Conservation (phyloP, 192 early-diverging fungal species). For the Linnemannia schmuckeri region DNA sequence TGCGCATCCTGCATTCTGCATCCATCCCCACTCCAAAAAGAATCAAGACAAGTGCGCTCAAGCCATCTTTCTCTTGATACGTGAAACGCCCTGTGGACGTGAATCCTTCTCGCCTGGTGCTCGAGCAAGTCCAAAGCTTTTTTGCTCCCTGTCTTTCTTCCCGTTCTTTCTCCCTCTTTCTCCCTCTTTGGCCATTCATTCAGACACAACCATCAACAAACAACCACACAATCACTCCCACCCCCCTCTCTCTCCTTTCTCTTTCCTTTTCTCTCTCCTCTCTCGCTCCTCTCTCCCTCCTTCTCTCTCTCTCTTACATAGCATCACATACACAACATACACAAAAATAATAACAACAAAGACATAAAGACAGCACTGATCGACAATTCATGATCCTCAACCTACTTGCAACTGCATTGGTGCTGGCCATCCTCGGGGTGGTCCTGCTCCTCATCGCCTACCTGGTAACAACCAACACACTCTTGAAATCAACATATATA, state of each 20-base stretch:
- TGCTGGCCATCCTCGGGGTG: constrained; percentile 48
- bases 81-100: too few species aligned
- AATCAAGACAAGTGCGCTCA: background rate
- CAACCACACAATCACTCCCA: background rate
- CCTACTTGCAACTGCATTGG: constrained; percentile 38
- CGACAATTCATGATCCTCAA: constrained; percentile 28
- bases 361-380: background rate
- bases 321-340: too few species aligned
- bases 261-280: too few species aligned
- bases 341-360: too few species aligned
- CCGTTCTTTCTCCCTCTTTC: background rate
- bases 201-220: background rate
- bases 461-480: constrained; percentile 15
- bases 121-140: background rate
- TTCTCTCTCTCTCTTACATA: too few species aligned
- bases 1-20: too few species aligned
- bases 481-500: background rate
- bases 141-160: background rate
- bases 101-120: background rate
- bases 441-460: constrained; percentile 40
- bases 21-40: too few species aligned
- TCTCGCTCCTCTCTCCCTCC: too few species aligned
- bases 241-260: too few species aligned
- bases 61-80: background rate
- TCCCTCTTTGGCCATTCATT: background rate